Evolutionary conservation across 345 rosid genomes (phyloP), one percentile per base, ranked within the genome.

Genomic region (Euclidium syriacum): DNA sequence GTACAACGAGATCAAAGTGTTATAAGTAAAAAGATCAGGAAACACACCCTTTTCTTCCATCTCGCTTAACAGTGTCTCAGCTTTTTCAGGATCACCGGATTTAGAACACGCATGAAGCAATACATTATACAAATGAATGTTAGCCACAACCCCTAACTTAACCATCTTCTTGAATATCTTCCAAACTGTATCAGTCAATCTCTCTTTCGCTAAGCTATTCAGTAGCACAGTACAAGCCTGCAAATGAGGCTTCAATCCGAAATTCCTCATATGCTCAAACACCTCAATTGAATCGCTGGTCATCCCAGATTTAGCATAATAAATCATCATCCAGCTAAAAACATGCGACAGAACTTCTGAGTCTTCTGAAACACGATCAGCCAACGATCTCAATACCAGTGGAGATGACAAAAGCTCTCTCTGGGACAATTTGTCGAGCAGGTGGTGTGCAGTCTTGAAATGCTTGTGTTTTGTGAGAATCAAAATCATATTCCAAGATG

Each of bases 201-300:
- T 82, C 38, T 83, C 79, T 65, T 89, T 92, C 18, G 66, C 94
- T 71, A 89, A 65, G 18, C 72, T 73, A 67, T 79, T 88, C 53
- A 92, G 71, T 22, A 92, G 42, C 73, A 87, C 98, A n/a, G 91
- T 85, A 76, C 95, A 92, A 63, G 95, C 96, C 67, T 80, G 96
- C 76, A 83, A 70, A 76, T 92, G 95, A 14, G 96, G 96, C 34
- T 59, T 72, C 25, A 89, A 74, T 24, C 81, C 83, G 35, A 53
- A 72, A 10, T 42, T 48, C 53, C 77, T 74, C 75, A 92, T 82
- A 5, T 79, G 83, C 68, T 89, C 91, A 70, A 92, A 89, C 47
- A 92, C 98, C 65, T 63, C 83, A 30, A 85, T 35, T 1, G 94
- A 82, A 50, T 89, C 95, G 12, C 72, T 80, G 70, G 81, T 76